Percentiles rank a stretch among this genome's conserved stretches.
phyloP scores from a whole-genome alignment of 2,329 filamentous ascomycete species.

The Saccharata proteae region DNA sequence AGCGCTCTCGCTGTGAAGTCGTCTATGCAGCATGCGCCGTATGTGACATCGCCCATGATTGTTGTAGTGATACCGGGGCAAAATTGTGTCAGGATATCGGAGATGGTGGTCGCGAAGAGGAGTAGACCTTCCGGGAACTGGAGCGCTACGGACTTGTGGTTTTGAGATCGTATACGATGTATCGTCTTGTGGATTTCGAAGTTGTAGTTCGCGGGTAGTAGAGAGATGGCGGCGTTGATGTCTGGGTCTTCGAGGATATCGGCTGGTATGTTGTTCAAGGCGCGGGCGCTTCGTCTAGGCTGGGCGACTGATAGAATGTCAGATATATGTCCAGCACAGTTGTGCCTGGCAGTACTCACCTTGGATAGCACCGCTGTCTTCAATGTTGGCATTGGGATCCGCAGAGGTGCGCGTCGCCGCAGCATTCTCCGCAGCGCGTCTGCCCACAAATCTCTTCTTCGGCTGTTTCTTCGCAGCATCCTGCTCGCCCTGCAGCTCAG shows the following conservation, averaged over 20 bases:
- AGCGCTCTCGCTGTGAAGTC: constrained; percentile 93
- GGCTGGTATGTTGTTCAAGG: constrained; percentile 82
- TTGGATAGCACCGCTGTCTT: constrained; percentile 56
- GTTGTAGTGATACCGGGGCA: constrained; percentile 83
- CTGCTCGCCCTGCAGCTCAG: constrained; percentile 44
- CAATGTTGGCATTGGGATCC: constrained; percentile 33
- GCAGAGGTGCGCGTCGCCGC: constrained; percentile 27
- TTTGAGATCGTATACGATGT: constrained; percentile 72
- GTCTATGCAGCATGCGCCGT: constrained; percentile 96
- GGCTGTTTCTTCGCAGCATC: constrained; percentile 51
- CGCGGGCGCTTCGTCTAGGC: constrained; percentile 59
- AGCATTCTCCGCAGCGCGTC: constrained; percentile 55
- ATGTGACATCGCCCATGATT: constrained; percentile 99
- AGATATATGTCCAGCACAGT: constrained; percentile 2
- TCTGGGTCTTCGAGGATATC: constrained; percentile 76
- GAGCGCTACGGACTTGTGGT: constrained; percentile 74
- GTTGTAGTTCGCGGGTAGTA: constrained; percentile 91
- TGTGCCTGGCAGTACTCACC: constrained; percentile 31
- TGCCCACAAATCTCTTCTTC: constrained; percentile 84
- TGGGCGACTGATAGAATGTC: constrained; percentile 47
- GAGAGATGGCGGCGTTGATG: constrained; percentile 73
- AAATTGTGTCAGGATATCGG: constrained; percentile 89
- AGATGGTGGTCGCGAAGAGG: constrained; percentile 92
- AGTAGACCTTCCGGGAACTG: constrained; percentile 95
- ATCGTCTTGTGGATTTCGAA: constrained; percentile 99